phyloP scores from a whole-genome alignment of 495 filamentous ascomycete genomes.

The Penicillium maclennaniae region DNA sequence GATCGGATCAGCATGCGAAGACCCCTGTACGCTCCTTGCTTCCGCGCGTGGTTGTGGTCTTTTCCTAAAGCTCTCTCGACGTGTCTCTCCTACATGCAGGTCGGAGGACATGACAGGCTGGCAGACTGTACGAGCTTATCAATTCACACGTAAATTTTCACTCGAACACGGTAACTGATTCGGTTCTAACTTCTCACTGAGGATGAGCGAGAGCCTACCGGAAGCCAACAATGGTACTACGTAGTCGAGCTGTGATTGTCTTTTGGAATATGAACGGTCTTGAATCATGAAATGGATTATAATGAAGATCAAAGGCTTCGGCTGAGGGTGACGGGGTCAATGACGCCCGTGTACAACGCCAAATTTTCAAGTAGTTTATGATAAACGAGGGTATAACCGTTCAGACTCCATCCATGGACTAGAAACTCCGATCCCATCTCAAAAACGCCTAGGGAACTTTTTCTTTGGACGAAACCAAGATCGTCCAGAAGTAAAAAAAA shows the following conservation, averaged over 20 bases:
- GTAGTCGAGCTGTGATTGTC: background rate
- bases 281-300: background rate
- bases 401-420: background rate
- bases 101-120: too few relatives aligned
- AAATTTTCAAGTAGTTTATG: background rate
- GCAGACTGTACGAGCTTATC: too few relatives aligned
- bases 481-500: background rate
- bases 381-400: slow-evolving; percentile 21
- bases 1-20: background rate
- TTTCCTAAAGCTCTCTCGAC: background rate
- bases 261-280: too few relatives aligned
- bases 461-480: background rate
- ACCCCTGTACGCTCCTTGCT: slow-evolving; percentile 6
- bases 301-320: too few relatives aligned
- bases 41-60: background rate
- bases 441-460: slow-evolving; percentile 11
- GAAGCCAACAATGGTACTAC: background rate
- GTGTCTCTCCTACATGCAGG: too few relatives aligned
- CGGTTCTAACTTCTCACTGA: background rate
- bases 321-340: too few relatives aligned
- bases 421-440: background rate
- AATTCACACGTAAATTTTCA: background rate
- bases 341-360: slow-evolving; percentile 10
- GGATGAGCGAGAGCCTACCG: background rate
- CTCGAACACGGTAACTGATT: background rate